Evolutionary conservation across 148 eudicot genomes (phyloP).

Genomic region (Rhododendron griersonianum): DNA sequence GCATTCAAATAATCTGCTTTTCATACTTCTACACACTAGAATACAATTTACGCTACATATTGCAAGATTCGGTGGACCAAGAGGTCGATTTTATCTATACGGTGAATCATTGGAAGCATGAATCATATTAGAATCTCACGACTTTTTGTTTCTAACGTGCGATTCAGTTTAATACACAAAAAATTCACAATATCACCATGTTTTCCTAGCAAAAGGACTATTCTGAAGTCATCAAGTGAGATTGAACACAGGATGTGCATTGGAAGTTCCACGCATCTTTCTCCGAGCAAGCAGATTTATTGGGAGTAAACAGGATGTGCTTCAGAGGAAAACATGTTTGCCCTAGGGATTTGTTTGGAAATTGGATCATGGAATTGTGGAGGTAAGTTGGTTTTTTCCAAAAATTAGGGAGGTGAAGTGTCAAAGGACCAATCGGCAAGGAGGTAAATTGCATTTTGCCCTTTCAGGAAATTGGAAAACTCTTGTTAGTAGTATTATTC

Average conservation of each 20-base stretch:
- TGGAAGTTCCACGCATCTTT: not conserved
- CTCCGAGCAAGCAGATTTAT: not conserved
- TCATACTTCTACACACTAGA: conserved; percentile 1
- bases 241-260: not conserved
- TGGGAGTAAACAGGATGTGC: not conserved
- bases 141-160: not conserved
- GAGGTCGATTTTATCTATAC: not conserved
- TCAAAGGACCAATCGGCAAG: not conserved
- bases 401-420: not conserved
- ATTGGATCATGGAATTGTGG: not conserved
- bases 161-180: not conserved
- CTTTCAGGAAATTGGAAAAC: not conserved
- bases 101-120: not conserved
- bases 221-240: not conserved
- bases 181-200: not conserved
- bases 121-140: not conserved
- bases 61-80: not conserved
- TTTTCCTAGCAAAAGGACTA: not conserved
- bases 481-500: not conserved
- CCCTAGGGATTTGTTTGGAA: not conserved
- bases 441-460: not conserved
- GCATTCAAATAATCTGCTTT: conserved; percentile 24
- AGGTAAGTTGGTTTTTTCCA: not conserved
- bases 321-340: not conserved
- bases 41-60: not conserved